phyloP scores from a whole-genome alignment of 345 rosid genomes.

The Moricandia arvensis region DNA sequence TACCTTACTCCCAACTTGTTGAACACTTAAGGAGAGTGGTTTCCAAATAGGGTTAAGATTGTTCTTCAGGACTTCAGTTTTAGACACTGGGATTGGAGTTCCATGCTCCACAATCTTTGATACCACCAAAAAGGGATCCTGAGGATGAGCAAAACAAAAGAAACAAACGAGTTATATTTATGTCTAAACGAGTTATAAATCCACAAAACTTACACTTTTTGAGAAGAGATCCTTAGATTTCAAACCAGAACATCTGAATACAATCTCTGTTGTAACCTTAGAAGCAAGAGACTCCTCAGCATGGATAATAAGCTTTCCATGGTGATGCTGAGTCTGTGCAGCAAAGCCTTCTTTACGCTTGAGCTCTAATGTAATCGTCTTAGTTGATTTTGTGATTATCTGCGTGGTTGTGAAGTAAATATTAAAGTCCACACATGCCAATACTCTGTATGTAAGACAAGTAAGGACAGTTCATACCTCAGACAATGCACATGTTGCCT shows the following conservation, averaged over 20 bases:
- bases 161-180: background rate
- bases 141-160: slow-evolving; percentile 20
- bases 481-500: slow-evolving; percentile 68
- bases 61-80: slow-evolving; percentile 83
- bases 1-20: slow-evolving; percentile 94
- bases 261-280: slow-evolving; percentile 66
- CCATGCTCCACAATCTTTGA: slow-evolving; percentile 71
- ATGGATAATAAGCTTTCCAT: slow-evolving; percentile 73
- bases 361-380: slow-evolving; percentile 55
- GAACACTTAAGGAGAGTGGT: slow-evolving; percentile 68
- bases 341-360: slow-evolving; percentile 51
- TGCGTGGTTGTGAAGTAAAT: slow-evolving; percentile 34
- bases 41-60: slow-evolving; percentile 71
- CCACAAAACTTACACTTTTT: slow-evolving; percentile 59
- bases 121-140: slow-evolving; percentile 88
- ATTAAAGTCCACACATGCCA: slow-evolving; percentile 6
- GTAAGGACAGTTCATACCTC: slow-evolving; percentile 40
- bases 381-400: slow-evolving; percentile 63
- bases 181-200: background rate
- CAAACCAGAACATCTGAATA: slow-evolving; percentile 70
- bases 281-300: slow-evolving; percentile 85
- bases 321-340: slow-evolving; percentile 38
- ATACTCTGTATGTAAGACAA: background rate
- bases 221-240: slow-evolving; percentile 85
- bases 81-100: slow-evolving; percentile 66